phyloP scores from a whole-genome alignment of 2,329 filamentous ascomycete genomes.

The Fragosphaeria purpurea region DNA sequence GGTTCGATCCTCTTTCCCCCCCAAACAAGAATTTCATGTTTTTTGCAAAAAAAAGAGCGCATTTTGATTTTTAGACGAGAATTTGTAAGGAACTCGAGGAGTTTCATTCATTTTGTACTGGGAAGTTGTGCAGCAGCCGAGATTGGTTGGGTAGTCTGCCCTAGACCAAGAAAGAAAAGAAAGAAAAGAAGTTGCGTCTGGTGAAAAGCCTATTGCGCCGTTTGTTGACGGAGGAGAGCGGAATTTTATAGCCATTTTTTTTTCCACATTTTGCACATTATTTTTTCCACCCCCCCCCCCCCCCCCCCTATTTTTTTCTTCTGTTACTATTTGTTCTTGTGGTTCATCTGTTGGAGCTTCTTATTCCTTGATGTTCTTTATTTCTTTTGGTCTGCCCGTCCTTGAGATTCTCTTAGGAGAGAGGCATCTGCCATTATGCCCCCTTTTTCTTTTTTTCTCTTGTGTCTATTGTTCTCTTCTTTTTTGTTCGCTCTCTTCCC shows the following conservation, averaged over 20 bases:
- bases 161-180: no score
- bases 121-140: no score
- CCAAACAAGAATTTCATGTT: not conserved
- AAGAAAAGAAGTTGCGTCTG: no score
- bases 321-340: not conserved
- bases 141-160: no score
- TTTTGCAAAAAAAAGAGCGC: not conserved
- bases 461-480: constrained; percentile 1
- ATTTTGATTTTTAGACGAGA: not conserved
- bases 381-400: not conserved
- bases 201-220: no score
- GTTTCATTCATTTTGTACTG: no score
- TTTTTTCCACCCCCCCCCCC: constrained; percentile 5
- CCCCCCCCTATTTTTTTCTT: constrained; percentile 4
- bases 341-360: no score
- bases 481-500: not conserved
- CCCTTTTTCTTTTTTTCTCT: not conserved
- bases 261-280: not conserved
- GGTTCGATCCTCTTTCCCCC: no score
- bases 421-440: not conserved
- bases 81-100: no score
- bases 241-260: no score
- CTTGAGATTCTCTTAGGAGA: not conserved
- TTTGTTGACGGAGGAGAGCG: no score
- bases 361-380: not conserved